Conservation (phyloP, 768 basidiomycete species). For the Suillus weaverae region DNA sequence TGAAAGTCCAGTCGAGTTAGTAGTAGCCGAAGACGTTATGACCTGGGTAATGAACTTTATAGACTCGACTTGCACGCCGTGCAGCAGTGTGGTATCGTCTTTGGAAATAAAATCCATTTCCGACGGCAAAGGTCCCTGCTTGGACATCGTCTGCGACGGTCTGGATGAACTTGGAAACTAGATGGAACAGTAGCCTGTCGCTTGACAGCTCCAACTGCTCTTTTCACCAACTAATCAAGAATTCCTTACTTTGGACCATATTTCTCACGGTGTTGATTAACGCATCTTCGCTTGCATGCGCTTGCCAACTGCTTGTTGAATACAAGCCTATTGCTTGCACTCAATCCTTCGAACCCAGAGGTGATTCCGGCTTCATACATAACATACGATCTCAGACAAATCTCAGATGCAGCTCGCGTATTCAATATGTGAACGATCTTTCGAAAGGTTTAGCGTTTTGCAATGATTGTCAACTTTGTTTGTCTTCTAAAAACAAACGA, state of each 20-base stretch:
- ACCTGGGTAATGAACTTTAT: conserved; percentile 1
- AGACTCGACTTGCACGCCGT: conserved; percentile 2
- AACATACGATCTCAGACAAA: not conserved
- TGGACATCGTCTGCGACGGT: not conserved
- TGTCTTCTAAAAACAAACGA: not conserved
- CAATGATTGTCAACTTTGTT: not conserved
- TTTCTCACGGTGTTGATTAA: not conserved
- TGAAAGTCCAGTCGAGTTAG: conserved; percentile 26
- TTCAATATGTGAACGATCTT: not conserved
- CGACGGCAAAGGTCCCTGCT: not conserved
- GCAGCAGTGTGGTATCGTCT: not conserved
- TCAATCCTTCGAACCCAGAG: not conserved
- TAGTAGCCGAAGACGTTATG: conserved; percentile 19
- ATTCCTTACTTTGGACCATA: not conserved
- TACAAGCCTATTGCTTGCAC: not conserved
- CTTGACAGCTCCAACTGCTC: not conserved
- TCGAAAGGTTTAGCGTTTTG: not conserved
- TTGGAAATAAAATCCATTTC: not conserved
- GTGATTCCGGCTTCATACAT: not conserved
- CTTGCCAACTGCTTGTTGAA: not conserved
- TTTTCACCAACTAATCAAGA: conserved; percentile 1
- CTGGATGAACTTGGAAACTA: conserved; percentile 2
- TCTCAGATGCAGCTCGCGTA: not conserved
- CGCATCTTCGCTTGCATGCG: not conserved
- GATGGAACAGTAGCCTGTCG: not conserved